Evolutionary conservation across 345 rosid species (phyloP), one percentile per base, ranked within the genome.

Genomic region (Draba incana): DNA sequence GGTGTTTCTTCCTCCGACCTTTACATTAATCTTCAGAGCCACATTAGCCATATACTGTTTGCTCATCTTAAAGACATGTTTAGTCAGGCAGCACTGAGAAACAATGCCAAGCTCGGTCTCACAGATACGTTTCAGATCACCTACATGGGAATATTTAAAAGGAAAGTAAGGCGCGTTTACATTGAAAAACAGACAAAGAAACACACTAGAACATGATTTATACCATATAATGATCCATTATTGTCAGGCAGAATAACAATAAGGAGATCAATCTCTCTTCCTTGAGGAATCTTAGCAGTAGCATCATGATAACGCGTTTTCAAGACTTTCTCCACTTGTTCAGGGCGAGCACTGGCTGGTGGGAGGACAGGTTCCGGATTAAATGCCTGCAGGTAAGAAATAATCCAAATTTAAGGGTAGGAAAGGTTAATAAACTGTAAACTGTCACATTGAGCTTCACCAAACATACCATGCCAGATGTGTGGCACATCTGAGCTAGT

Each of bases 1-100:
- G 2, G 98, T 95, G 57, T 95, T 95, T 75, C 98, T 83, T 68
- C 98, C 99, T 5, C 99, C 99, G 71, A 95, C 99, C 83, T 95
- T 95, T 35, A 95, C 99, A 50, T 95, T 95, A 35, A 95, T 95
- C 81, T 95, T 95, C 75, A 95, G 50, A 3, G 98, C 84, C 53
- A 95, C 98, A 81, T 92, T 95, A 20, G 99, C 98, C 79, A 95
- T 57, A 72, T 95, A 95, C 39, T 92, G 99, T 42, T 86, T 92
- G 63, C 83, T 89, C 92, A 89, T 88, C 64, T 69, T 87, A 15
- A 88, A 95, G 1, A 95, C 99, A 75, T 92, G 94, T 75, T 85
- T 92, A 1, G 89, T 88, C 80, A 95, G 80, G 62, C 99, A 95
- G 81, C 99, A 95, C 70, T 95, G 99, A 28, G 98, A 92, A 46